Evolutionary conservation across 306 rosid genomes (phyloP).

Genomic region (Lagenaria siceraria): DNA sequence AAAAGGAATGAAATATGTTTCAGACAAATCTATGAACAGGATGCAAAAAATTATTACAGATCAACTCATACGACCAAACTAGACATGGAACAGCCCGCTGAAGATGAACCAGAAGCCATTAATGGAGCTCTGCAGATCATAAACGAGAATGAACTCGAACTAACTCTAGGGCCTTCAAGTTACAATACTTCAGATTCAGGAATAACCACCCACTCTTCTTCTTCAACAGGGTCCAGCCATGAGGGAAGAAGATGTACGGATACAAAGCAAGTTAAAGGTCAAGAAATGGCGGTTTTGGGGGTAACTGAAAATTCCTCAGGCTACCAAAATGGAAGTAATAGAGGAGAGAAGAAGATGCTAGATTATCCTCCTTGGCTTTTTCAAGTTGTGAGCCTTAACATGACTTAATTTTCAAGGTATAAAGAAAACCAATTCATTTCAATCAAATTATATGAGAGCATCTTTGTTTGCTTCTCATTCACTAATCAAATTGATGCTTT

Average conservation of each 20-base stretch:
- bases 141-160: conserved; percentile 65
- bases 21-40: conserved; percentile 22
- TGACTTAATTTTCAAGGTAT: conserved; percentile 19
- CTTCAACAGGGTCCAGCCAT: conserved; percentile 67
- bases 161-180: conserved; percentile 69
- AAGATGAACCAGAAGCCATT: conserved; percentile 23
- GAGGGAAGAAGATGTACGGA: conserved; percentile 9
- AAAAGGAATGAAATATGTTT: conserved; percentile 19
- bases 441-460: conserved; percentile 20
- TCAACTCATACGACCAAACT: conserved; percentile 13
- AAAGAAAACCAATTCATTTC: conserved; percentile 1
- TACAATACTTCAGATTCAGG: conserved; percentile 47
- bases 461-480: conserved; percentile 14
- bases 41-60: conserved; percentile 6
- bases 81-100: conserved; percentile 56
- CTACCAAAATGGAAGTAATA: conserved; percentile 21
- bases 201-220: conserved; percentile 52
- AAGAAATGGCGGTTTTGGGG: conserved; percentile 11
- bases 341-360: conserved; percentile 38
- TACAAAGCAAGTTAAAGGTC: conserved; percentile 24
- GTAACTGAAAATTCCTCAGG: conserved; percentile 21
- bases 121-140: conserved; percentile 34
- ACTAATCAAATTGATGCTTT: conserved; percentile 36
- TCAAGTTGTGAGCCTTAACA: conserved; percentile 54
- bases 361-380: conserved; percentile 55